Percentiles rank a stretch among this genome's conserved stretches.
These are phyloP conservation scores for Helicocarpus griseus DNA, from an alignment of 2,329 filamentous ascomycete species.

Conservation along the genomic window DNA sequence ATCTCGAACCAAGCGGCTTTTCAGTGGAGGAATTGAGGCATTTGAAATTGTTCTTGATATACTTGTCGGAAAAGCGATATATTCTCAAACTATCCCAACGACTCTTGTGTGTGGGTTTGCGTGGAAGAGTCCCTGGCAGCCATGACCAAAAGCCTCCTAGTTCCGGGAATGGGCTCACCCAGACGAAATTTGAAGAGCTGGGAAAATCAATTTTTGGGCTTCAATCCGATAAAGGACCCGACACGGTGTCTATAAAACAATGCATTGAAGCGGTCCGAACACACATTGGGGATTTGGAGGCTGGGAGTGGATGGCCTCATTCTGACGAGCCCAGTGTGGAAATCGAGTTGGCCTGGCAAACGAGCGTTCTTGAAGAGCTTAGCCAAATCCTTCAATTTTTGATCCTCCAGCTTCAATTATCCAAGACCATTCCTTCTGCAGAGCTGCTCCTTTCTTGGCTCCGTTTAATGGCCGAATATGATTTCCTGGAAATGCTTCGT, in stretches of 20 bases:
- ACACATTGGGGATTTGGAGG: slow-evolving; percentile 25
- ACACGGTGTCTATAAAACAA: slow-evolving; percentile 18
- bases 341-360: slow-evolving; percentile 53
- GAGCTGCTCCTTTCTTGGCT: slow-evolving; percentile 62
- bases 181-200: slow-evolving; percentile 18
- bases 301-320: slow-evolving; percentile 36
- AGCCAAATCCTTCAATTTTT: slow-evolving; percentile 64
- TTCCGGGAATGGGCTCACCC: slow-evolving; percentile 6
- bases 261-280: slow-evolving; percentile 27
- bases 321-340: slow-evolving; percentile 40
- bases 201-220: slow-evolving; percentile 24
- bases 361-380: slow-evolving; percentile 58
- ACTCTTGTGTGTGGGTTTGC: slow-evolving; percentile 26
- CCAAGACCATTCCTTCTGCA: slow-evolving; percentile 47
- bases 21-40: slow-evolving; percentile 53
- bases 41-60: slow-evolving; percentile 59
- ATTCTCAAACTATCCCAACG: slow-evolving; percentile 56
- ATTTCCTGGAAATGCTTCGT: slow-evolving; percentile 59
- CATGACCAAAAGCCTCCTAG: slow-evolving; percentile 8
- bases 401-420: slow-evolving; percentile 58
- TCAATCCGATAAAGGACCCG: slow-evolving; percentile 16
- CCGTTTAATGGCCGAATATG: slow-evolving; percentile 55
- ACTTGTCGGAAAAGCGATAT: slow-evolving; percentile 61
- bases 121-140: slow-evolving; percentile 14
- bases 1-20: slow-evolving; percentile 39